Percentiles rank a stretch among this genome's conserved stretches.
phyloP scores from a whole-genome alignment of 805 yeast genomes.

The Scheffersomyces coipomensis region DNA sequence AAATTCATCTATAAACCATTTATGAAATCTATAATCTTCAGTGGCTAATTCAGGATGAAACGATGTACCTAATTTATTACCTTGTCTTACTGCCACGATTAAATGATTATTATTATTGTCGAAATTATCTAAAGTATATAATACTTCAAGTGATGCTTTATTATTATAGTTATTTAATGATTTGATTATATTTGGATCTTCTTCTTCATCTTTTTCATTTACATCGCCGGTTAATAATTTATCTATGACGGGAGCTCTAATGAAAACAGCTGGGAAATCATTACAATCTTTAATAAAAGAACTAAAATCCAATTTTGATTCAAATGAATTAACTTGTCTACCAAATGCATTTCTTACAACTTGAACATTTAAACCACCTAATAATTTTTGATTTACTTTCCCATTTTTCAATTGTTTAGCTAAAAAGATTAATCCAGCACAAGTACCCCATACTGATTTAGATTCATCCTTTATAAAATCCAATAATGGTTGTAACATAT shows the following conservation, averaged over 20 bases:
- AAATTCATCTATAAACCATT: conserved; percentile 66
- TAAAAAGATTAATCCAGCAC: conserved; percentile 76
- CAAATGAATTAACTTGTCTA: conserved; percentile 69
- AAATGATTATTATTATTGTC: conserved; percentile 26
- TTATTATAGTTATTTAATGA: conserved; percentile 22
- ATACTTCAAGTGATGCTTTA: conserved; percentile 35
- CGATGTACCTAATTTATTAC: conserved; percentile 65
- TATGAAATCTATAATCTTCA: conserved; percentile 57
- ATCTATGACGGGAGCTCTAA: conserved; percentile 74
- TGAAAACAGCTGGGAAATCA: conserved; percentile 54
- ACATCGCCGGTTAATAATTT: conserved; percentile 10
- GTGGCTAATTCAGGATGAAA: conserved; percentile 75
- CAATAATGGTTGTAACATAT: conserved; percentile 53
- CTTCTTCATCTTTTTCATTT: conserved; percentile 9
- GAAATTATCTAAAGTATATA: conserved; percentile 29
- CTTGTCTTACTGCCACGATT: conserved; percentile 75
- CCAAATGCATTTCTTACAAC: conserved; percentile 79
- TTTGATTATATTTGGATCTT: conserved; percentile 8
- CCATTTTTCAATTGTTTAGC: conserved; percentile 55
- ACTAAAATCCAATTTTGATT: conserved; percentile 41
- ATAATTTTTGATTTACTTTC: conserved; percentile 49
- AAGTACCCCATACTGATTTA: conserved; percentile 79
- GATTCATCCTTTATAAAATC: conserved; percentile 44
- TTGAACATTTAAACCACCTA: conserved; percentile 64
- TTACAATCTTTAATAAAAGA: conserved; percentile 40